These are phyloP conservation scores for Oenanthe sinensis DNA, from an alignment of 129 eudicot species.

Conservation along the genomic window DNA sequence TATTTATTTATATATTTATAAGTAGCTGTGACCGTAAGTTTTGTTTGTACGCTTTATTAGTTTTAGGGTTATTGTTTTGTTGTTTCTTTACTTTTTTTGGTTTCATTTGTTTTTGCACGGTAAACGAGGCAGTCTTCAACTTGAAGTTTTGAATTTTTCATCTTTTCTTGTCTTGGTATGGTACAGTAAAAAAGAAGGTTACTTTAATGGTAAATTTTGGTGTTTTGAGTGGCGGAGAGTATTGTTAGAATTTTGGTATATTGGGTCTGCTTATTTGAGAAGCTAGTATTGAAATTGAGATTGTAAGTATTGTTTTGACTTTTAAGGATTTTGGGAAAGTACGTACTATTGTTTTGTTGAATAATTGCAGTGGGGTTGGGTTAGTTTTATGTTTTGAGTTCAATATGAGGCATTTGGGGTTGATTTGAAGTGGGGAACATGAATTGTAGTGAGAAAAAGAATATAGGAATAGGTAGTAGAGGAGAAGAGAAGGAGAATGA, in stretches of 20 bases:
- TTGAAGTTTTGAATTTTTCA: background rate
- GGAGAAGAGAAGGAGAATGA: conserved; percentile 30
- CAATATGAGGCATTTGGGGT: conserved; percentile 48
- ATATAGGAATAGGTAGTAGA: conserved; percentile 14
- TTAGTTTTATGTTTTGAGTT: background rate
- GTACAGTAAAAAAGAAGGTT: background rate
- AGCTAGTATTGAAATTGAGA: background rate
- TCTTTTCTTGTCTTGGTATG: background rate
- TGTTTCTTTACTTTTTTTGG: background rate
- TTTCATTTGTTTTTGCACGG: conserved; percentile 18
- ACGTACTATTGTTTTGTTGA: background rate
- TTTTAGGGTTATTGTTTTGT: conserved; percentile 12
- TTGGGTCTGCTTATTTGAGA: conserved; percentile 10
- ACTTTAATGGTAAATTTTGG: conserved; percentile 12
- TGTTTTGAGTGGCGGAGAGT: background rate
- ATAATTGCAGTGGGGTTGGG: background rate
- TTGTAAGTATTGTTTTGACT: conserved; percentile 10
- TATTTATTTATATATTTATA: background rate
- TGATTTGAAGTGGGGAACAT: conserved; percentile 48
- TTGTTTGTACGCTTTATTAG: conserved; percentile 2
- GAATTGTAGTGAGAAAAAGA: conserved; percentile 51
- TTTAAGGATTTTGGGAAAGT: conserved; percentile 8
- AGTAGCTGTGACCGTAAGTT: conserved; percentile 22
- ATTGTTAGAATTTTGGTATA: background rate
- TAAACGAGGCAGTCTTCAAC: conserved; percentile 6